Evolutionary conservation across 2,329 filamentous ascomycete genomes (phyloP).

Genomic region (Pseudonectria foliicola): DNA sequence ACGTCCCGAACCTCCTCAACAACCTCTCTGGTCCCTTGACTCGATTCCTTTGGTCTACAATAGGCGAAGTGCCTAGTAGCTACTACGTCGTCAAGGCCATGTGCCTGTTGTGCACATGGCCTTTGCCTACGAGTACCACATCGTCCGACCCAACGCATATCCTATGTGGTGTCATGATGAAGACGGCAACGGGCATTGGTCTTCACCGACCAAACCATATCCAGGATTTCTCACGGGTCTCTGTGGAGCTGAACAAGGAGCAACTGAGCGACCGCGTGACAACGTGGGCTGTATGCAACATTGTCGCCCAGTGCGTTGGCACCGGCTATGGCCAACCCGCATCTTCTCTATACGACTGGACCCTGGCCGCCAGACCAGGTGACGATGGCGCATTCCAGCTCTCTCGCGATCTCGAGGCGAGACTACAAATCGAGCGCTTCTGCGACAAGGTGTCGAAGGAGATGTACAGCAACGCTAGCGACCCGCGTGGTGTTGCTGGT

Average conservation of each 20-base stretch:
- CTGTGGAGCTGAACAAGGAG: slow-evolving; percentile 67
- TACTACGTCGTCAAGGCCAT: slow-evolving; percentile 78
- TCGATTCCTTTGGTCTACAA: slow-evolving; percentile 67
- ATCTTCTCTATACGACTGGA: slow-evolving; percentile 71
- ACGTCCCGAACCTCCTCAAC: slow-evolving; percentile 56
- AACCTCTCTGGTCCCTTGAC: slow-evolving; percentile 63
- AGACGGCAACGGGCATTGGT: slow-evolving; percentile 76
- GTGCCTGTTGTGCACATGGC: slow-evolving; percentile 75
- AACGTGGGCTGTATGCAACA: slow-evolving; percentile 81
- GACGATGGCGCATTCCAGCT: slow-evolving; percentile 54
- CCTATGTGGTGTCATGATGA: slow-evolving; percentile 78
- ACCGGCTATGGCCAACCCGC: slow-evolving; percentile 79
- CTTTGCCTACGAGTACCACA: slow-evolving; percentile 73
- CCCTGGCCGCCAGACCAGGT: slow-evolving; percentile 53
- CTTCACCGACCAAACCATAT: slow-evolving; percentile 75
- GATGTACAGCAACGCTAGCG: slow-evolving; percentile 71
- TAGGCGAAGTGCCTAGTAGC: slow-evolving; percentile 69
- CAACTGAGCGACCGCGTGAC: slow-evolving; percentile 71
- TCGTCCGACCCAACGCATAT: slow-evolving; percentile 77
- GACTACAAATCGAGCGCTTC: slow-evolving; percentile 66
- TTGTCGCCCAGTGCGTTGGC: slow-evolving; percentile 74
- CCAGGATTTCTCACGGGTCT: slow-evolving; percentile 73
- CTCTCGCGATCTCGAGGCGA: slow-evolving; percentile 56
- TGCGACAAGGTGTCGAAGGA: slow-evolving; percentile 72
- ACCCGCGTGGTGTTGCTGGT: slow-evolving; percentile 61